phyloP scores from a whole-genome alignment of 306 rosid genomes.

The Pyrus betulifolia region DNA sequence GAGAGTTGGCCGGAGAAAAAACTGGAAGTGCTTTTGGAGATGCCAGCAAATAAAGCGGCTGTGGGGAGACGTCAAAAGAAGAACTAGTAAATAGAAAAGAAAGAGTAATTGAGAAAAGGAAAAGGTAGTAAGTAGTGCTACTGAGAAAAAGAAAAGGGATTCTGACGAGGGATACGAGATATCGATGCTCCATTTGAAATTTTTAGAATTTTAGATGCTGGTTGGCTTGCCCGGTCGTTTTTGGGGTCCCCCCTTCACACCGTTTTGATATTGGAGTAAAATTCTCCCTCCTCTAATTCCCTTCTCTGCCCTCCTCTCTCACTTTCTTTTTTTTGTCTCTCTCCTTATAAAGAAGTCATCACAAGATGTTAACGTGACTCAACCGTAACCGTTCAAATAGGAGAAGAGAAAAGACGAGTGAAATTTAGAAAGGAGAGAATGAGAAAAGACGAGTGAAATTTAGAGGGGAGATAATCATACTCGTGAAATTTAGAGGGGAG shows the following conservation, averaged over 20 bases:
- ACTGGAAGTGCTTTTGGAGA: conserved; percentile 18
- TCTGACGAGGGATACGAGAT: not conserved
- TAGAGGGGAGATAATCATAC: no score
- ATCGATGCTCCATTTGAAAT: not conserved
- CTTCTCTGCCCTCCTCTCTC: no score
- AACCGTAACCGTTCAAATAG: no score
- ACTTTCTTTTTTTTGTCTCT: no score
- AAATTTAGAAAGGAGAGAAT: no score
- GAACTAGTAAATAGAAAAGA: not conserved
- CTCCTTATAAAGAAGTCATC: no score
- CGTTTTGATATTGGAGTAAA: not conserved
- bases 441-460: no score
- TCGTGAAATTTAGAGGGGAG: no score
- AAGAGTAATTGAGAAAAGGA: conserved; percentile 18
- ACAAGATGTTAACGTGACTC: no score
- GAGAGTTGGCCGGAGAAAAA: not conserved
- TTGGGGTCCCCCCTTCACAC: not conserved
- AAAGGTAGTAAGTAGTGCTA: conserved; percentile 1
- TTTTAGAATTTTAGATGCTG: not conserved
- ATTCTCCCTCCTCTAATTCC: no score
- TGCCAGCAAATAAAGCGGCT: conserved; percentile 36
- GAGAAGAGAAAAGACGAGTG: no score
- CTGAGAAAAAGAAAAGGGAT: not conserved
- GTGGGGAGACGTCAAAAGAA: conserved; percentile 19
- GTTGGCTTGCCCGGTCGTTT: not conserved